Percentiles rank a stretch among this genome's conserved stretches.
Conservation (phyloP, 495 filamentous ascomycete species). For the Tuber microsphaerosporum region DNA sequence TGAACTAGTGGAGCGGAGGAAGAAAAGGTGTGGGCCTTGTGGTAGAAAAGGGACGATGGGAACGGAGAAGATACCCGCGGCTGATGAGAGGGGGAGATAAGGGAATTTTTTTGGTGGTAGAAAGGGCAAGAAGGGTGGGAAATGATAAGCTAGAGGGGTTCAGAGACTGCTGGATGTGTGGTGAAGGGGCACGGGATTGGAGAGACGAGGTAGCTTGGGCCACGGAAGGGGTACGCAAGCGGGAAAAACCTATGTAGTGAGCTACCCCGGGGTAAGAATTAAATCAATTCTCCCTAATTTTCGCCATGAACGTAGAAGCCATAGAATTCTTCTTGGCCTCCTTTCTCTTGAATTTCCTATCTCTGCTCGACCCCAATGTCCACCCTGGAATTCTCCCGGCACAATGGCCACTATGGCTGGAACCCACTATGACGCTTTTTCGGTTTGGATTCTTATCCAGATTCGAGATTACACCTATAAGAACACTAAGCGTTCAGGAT, state of each 20-base stretch:
- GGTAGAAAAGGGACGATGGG: neutral
- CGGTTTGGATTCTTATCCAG: neutral
- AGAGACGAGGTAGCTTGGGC: neutral
- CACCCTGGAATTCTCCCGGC: neutral
- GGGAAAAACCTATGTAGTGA: neutral
- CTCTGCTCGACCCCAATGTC: neutral
- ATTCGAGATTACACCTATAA: neutral
- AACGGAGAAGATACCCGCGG: neutral
- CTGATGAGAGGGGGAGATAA: neutral
- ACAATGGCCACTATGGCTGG: neutral
- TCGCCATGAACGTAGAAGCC: neutral
- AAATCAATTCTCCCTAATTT: neutral
- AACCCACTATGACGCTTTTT: neutral
- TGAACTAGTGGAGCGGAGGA: neutral
- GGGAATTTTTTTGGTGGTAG: neutral
- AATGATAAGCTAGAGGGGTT: neutral
- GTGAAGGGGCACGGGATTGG: neutral
- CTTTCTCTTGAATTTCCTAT: neutral
- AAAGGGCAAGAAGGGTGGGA: neutral
- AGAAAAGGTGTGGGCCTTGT: neutral
- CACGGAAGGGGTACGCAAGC: neutral
- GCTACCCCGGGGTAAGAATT: neutral
- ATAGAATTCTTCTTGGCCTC: neutral
- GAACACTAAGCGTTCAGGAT: neutral
- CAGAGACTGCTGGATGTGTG: neutral